These are phyloP conservation scores for Chrysoporthe austroafricana DNA, from an alignment of 2,329 filamentous ascomycete genomes.

Conservation along the genomic window DNA sequence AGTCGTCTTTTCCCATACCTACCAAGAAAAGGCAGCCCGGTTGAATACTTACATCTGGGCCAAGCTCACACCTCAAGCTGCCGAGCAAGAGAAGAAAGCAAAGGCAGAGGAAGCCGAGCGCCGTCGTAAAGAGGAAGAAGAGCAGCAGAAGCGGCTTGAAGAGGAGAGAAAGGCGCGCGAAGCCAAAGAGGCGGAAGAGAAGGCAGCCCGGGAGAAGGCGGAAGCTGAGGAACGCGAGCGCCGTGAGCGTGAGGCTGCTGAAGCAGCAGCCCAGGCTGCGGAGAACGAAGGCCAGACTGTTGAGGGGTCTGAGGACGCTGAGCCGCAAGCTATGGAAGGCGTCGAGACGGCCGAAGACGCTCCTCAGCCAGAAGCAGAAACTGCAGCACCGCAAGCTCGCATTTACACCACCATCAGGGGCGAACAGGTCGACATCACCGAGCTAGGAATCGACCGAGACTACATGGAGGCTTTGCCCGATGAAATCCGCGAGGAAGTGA, in stretches of 20 bases:
- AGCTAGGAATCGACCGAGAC: constrained; percentile 89
- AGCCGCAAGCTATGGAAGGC: constrained; percentile 59
- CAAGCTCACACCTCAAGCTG: constrained; percentile 78
- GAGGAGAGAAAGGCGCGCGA: constrained; percentile 69
- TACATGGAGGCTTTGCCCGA: constrained; percentile 98
- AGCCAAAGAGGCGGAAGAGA: constrained; percentile 73
- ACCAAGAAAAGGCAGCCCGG: constrained; percentile 70
- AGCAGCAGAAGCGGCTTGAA: constrained; percentile 65
- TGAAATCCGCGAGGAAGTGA: constrained; percentile 93
- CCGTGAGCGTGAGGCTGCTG: constrained; percentile 62
- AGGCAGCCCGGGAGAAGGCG: constrained; percentile 66
- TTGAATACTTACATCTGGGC: constrained; percentile 72
- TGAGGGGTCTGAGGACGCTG: constrained; percentile 47
- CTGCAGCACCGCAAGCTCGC: constrained; percentile 59
- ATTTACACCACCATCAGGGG: constrained; percentile 84
- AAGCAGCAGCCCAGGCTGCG: constrained; percentile 51
- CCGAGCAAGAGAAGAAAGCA: constrained; percentile 76
- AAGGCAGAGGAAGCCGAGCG: constrained; percentile 63
- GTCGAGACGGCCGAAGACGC: constrained; percentile 58
- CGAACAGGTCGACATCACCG: constrained; percentile 88
- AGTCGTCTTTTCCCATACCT: constrained; percentile 75
- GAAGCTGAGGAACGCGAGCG: constrained; percentile 72
- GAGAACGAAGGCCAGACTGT: constrained; percentile 41
- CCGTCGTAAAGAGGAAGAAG: constrained; percentile 56
- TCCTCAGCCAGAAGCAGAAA: constrained; percentile 40